Evolutionary conservation across 1,139 yeast genomes (phyloP).

Genomic region (Zygosaccharomyces sapae): DNA sequence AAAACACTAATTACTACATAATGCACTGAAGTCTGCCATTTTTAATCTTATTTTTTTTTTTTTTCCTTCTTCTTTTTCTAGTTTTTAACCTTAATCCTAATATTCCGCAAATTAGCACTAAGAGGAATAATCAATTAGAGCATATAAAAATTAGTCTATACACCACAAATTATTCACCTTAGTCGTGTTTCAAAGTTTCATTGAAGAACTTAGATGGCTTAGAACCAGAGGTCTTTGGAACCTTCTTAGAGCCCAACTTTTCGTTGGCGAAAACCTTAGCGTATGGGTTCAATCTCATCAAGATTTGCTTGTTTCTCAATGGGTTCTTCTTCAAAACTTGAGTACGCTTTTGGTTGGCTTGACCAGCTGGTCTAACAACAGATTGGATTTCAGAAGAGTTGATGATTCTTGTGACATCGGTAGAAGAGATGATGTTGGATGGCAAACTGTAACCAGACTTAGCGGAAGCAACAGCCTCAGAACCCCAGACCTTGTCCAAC

Average conservation of each 20-base stretch:
- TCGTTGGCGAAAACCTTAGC: conserved; percentile 94
- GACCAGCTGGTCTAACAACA: conserved; percentile 95
- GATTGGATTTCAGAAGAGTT: conserved; percentile 99
- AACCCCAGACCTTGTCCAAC: conserved; percentile 96
- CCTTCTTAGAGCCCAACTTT: conserved; percentile 85
- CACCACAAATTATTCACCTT: conserved; percentile 20
- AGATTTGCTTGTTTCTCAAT: conserved; percentile 98
- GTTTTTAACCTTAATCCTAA: not conserved
- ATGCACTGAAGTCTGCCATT: conserved; percentile 29
- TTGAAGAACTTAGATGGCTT: conserved; percentile 73
- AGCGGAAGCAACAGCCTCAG: conserved; percentile 78
- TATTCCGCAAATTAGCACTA: not conserved
- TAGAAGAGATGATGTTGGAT: conserved; percentile 86
- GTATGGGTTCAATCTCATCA: conserved; percentile 98
- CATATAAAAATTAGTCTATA: conserved; percentile 9
- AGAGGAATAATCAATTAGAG: conserved; percentile 8
- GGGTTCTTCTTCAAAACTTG: conserved; percentile 99
- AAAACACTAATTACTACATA: conserved; percentile 30
- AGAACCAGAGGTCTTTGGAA: conserved; percentile 51
- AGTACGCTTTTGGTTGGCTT: conserved; percentile 86
- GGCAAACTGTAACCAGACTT: conserved; percentile 93
- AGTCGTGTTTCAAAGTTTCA: conserved; percentile 58
- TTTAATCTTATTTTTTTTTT: not conserved
- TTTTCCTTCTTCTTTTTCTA: too few species aligned
- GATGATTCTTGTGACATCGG: conserved; percentile 95